Conservation (phyloP, 2,329 filamentous ascomycete species). For the Ceratocystis destructans region DNA sequence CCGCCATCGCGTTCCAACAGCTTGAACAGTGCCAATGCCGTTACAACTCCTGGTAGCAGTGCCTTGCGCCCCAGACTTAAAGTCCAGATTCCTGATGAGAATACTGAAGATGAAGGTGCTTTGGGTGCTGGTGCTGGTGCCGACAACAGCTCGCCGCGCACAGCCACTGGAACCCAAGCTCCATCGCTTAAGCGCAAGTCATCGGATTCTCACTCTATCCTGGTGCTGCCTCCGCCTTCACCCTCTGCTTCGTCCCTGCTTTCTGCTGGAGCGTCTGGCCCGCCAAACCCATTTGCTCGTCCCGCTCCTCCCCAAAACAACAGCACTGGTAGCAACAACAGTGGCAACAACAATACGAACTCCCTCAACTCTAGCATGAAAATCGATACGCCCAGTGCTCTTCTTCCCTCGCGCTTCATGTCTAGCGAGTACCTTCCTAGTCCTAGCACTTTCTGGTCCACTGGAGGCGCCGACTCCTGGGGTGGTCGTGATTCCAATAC, state of each 20-base stretch:
- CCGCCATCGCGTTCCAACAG: constrained; percentile 71
- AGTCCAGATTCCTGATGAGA: constrained; percentile 76
- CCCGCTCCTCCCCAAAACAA: constrained; percentile 58
- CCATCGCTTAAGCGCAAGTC: constrained; percentile 8
- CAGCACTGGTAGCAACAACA: constrained; percentile 3
- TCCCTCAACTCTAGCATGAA: constrained; percentile 27
- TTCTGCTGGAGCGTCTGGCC: constrained; percentile 81
- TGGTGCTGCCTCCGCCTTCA: constrained; percentile 84
- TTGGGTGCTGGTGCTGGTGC: constrained; percentile 58
- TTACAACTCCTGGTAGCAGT: constrained; percentile 50
- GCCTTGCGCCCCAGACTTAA: constrained; percentile 58
- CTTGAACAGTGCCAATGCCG: constrained; percentile 54
- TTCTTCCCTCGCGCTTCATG: constrained; percentile 76
- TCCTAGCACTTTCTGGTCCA: constrained; percentile 69
- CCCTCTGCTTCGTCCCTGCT: constrained; percentile 74
- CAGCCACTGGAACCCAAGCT: constrained; percentile 30
- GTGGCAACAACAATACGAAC: constrained; percentile 29
- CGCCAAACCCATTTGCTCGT: constrained; percentile 88
- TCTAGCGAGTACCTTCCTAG: constrained; percentile 77
- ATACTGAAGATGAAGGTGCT: neutral
- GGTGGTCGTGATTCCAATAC: constrained; percentile 73
- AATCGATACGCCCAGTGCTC: constrained; percentile 60
- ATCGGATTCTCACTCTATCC: constrained; percentile 42
- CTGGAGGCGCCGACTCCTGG: constrained; percentile 51
- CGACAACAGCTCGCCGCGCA: constrained; percentile 52